Conservation (phyloP, 164 flowering plant species). For the Chimonanthus salicifolius region DNA sequence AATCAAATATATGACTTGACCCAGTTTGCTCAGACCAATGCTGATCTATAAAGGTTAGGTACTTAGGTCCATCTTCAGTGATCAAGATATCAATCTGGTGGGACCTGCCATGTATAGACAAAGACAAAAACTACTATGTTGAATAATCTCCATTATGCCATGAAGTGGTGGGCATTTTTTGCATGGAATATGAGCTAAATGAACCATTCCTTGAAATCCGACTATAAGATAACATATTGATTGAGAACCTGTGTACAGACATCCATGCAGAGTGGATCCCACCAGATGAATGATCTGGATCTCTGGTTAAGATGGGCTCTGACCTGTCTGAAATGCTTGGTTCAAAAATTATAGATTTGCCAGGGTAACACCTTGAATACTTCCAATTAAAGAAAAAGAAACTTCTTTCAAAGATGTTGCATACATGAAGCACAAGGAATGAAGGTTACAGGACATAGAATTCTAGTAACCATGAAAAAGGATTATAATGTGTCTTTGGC, state of each 20-base stretch:
- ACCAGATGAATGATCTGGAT: not conserved
- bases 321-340: not conserved
- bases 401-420: too few relatives aligned
- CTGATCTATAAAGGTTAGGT: too few relatives aligned
- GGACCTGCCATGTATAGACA: not conserved
- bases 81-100: not conserved
- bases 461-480: too few relatives aligned
- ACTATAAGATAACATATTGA: too few relatives aligned
- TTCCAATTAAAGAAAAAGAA: too few relatives aligned
- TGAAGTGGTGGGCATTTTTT: not conserved
- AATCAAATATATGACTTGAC: too few relatives aligned
- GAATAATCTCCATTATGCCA: not conserved
- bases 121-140: not conserved
- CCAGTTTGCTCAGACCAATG: too few relatives aligned
- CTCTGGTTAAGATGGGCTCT: not conserved
- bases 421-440: not conserved
- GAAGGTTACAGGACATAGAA: not conserved
- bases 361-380: not conserved
- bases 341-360: not conserved
- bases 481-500: too few relatives aligned
- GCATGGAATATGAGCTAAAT: not conserved
- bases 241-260: not conserved
- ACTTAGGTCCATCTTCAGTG: not conserved
- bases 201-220: too few relatives aligned
- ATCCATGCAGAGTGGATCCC: not conserved